These are phyloP conservation scores for Rhizopus delemar DNA, from an alignment of 371 early-diverging fungal species.

Conservation along the genomic window DNA sequence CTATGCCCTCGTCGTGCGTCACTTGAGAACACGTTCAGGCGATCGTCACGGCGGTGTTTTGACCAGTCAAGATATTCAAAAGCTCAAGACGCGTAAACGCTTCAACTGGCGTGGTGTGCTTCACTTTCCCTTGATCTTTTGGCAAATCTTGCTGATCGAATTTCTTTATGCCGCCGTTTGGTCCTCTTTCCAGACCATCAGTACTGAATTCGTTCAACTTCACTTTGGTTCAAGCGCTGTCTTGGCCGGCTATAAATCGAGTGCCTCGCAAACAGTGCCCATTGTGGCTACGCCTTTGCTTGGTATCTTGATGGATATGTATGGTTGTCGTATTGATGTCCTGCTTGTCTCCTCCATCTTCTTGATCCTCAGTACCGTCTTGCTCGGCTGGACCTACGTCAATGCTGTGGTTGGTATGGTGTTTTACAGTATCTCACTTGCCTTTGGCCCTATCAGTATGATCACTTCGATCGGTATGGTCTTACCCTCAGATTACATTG, in stretches of 20 bases:
- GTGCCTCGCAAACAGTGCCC: conserved; percentile 65
- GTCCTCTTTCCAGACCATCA: conserved; percentile 51
- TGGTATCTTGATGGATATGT: conserved; percentile 61
- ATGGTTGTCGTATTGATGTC: conserved; percentile 40
- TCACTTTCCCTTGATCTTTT: conserved; percentile 43
- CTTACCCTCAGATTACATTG: conserved; percentile 57
- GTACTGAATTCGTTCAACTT: conserved; percentile 38
- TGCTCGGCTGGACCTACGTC: conserved; percentile 38
- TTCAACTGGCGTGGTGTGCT: conserved; percentile 34
- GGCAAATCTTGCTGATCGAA: conserved; percentile 41
- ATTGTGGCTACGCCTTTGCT: conserved; percentile 66
- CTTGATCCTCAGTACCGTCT: conserved; percentile 27
- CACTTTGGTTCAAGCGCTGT: conserved; percentile 35
- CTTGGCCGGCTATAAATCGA: conserved; percentile 52
- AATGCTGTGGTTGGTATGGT: conserved; percentile 61
- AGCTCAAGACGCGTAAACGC: conserved; percentile 19
- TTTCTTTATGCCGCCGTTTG: conserved; percentile 50
- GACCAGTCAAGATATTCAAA: conserved; percentile 18
- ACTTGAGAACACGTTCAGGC: conserved; percentile 10
- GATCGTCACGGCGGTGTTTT: not conserved
- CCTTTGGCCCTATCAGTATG: conserved; percentile 68
- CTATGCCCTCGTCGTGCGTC: conserved; percentile 39
- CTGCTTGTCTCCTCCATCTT: conserved; percentile 30
- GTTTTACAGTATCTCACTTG: conserved; percentile 61
- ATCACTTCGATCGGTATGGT: conserved; percentile 68